A percentile compares a stretch with the other conserved stretches of the same genome.
These are phyloP conservation scores for Pezicula radicicola DNA, from an alignment of 2,329 filamentous ascomycete genomes.

Conservation along the genomic window DNA sequence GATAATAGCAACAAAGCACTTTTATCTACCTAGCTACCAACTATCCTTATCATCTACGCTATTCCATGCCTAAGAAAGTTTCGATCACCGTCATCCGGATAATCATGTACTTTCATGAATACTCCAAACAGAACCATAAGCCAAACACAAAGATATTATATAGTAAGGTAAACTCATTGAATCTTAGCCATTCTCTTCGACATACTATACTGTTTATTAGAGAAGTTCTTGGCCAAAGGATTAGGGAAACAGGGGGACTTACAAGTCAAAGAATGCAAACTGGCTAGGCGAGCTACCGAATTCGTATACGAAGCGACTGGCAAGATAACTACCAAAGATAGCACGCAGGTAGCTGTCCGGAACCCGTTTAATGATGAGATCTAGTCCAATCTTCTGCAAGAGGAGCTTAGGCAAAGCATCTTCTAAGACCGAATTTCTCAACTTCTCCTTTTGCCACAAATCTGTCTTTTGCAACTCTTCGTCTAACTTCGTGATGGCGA, in stretches of 20 bases:
- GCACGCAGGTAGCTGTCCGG: conserved; percentile 89
- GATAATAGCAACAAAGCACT: too few relatives aligned
- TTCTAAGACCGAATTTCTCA: conserved; percentile 73
- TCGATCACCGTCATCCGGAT: too few relatives aligned
- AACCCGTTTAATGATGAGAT: conserved; percentile 81
- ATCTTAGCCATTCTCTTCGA: conserved; percentile 59
- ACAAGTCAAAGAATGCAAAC: conserved; percentile 99
- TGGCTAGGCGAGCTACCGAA: conserved; percentile 91
- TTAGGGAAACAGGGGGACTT: conserved; percentile 42
- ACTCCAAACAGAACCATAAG: neutral
- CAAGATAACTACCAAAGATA: conserved; percentile 95
- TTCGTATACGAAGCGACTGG: conserved; percentile 93
- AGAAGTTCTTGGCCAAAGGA: neutral
- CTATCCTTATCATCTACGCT: neutral
- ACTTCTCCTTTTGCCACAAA: conserved; percentile 79
- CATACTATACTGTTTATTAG: conserved; percentile 47
- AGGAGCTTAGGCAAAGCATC: conserved; percentile 86
- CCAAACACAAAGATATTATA: neutral
- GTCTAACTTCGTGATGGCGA: conserved; percentile 93
- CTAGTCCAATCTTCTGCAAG: conserved; percentile 84
- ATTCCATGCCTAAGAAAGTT: too few relatives aligned
- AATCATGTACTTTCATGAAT: neutral
- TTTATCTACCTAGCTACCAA: neutral
- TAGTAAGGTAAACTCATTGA: conserved; percentile 9
- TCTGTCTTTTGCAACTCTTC: conserved; percentile 94